Conservation (phyloP, 2,329 filamentous ascomycete genomes). For the Penicillium vulpinum region DNA sequence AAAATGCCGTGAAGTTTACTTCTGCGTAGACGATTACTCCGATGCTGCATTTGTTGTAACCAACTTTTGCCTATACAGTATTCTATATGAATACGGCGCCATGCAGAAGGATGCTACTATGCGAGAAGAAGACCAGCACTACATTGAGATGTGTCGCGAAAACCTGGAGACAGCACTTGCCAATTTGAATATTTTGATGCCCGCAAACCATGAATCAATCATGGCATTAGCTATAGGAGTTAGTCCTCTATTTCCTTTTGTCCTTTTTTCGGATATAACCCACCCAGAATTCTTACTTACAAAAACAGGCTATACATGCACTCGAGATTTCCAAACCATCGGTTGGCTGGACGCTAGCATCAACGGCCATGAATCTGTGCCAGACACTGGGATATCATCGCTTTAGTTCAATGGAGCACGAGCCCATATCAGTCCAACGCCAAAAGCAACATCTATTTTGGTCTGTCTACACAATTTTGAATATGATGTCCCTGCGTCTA, state of each 20-base stretch:
- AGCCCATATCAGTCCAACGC: constrained; percentile 31
- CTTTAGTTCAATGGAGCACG: constrained; percentile 28
- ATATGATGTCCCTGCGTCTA: constrained; percentile 58
- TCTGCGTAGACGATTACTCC: constrained; percentile 45
- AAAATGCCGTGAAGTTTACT: constrained; percentile 46
- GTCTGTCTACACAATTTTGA: constrained; percentile 61
- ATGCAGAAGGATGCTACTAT: constrained; percentile 19
- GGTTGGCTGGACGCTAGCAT: constrained; percentile 64
- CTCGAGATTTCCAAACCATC: constrained; percentile 63
- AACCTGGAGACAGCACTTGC: constrained; percentile 50
- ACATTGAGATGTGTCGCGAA: constrained; percentile 39
- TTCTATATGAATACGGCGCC: constrained; percentile 37
- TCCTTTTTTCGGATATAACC: not conserved
- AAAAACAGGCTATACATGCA: constrained; percentile 57
- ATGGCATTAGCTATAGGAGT: constrained; percentile 62
- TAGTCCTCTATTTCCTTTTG: constrained; percentile 23
- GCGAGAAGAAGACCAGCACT: constrained; percentile 30
- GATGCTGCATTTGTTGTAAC: constrained; percentile 43
- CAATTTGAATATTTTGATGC: constrained; percentile 58
- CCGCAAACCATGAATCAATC: constrained; percentile 57
- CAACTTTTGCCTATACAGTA: constrained; percentile 40
- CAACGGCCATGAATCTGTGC: constrained; percentile 60
- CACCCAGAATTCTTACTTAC: constrained; percentile 1
- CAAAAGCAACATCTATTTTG: constrained; percentile 53
- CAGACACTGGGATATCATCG: constrained; percentile 63